Conservation (phyloP, 345 rosid species). For the Erysimum cheiranthoides region DNA sequence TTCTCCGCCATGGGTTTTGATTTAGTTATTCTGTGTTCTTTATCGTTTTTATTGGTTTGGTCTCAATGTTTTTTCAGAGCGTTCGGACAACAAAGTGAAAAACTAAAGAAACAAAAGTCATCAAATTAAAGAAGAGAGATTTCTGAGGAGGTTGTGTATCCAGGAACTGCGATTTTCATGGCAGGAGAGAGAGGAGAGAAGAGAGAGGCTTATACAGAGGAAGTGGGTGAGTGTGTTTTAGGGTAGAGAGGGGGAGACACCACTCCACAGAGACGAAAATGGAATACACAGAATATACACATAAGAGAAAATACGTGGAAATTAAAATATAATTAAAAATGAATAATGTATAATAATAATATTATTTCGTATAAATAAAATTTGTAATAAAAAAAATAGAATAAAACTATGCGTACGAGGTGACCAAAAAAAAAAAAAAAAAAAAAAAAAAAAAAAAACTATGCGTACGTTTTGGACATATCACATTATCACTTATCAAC, state of each 20-base stretch:
- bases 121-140: conserved; percentile 31
- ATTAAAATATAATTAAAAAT: neutral
- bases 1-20: conserved; percentile 53
- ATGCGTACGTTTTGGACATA: too few relatives aligned
- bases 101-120: conserved; percentile 39
- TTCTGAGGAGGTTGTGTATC: conserved; percentile 36
- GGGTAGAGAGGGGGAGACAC: conserved; percentile 45
- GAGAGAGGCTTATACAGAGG: conserved; percentile 41
- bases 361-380: too few relatives aligned
- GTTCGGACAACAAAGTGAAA: conserved; percentile 40
- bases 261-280: conserved; percentile 35
- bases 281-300: conserved; percentile 40
- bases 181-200: conserved; percentile 27
- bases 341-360: neutral
- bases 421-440: too few relatives aligned
- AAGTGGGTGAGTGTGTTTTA: conserved; percentile 46
- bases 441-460: too few relatives aligned
- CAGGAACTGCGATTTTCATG: conserved; percentile 40
- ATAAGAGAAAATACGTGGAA: neutral
- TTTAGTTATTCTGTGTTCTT: conserved; percentile 25
- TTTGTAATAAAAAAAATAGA: too few relatives aligned
- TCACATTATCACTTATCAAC: too few relatives aligned
- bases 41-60: conserved; percentile 17
- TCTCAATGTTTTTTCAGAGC: conserved; percentile 32
- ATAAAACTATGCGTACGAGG: too few relatives aligned